Percentiles rank a stretch among this genome's conserved stretches.
Conservation (phyloP, 345 rosid genomes). For the Linum tenue region DNA sequence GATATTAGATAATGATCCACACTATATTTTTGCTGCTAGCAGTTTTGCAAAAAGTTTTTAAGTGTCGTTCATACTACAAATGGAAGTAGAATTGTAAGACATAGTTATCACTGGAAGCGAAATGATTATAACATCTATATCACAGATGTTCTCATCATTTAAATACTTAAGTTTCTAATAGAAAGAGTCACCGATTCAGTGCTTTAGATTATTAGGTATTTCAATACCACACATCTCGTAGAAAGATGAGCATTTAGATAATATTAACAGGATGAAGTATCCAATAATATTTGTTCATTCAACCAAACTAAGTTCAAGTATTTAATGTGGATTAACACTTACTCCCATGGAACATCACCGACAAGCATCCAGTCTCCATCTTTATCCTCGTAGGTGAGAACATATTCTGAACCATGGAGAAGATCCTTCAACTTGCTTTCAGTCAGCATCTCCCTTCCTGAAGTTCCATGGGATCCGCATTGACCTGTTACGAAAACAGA, state of each 20-base stretch:
- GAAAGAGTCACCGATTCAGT: neutral
- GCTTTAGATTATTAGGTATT: neutral
- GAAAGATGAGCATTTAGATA: neutral
- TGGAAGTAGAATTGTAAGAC: no score
- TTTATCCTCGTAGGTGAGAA: slow-evolving; percentile 27
- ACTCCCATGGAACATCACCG: slow-evolving; percentile 34
- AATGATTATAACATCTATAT: no score
- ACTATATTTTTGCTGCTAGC: no score
- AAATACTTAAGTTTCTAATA: neutral
- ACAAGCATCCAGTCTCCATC: slow-evolving; percentile 34
- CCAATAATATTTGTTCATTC: neutral
- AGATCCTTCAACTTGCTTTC: slow-evolving; percentile 29
- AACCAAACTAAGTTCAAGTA: neutral
- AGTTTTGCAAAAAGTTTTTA: no score
- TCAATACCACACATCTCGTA: neutral
- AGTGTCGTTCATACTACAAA: no score
- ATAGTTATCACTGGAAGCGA: no score
- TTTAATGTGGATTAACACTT: slow-evolving; percentile 7
- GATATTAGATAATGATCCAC: no score
- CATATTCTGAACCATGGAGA: slow-evolving; percentile 30
- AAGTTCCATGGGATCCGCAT: slow-evolving; percentile 26
- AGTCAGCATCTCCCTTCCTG: slow-evolving; percentile 21
- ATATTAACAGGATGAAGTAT: neutral
- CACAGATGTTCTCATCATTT: neutral
- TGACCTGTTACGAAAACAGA: slow-evolving; percentile 19